These are phyloP conservation scores for Spergularia bocconei DNA, from an alignment of 148 eudicot species.

Conservation along the genomic window DNA sequence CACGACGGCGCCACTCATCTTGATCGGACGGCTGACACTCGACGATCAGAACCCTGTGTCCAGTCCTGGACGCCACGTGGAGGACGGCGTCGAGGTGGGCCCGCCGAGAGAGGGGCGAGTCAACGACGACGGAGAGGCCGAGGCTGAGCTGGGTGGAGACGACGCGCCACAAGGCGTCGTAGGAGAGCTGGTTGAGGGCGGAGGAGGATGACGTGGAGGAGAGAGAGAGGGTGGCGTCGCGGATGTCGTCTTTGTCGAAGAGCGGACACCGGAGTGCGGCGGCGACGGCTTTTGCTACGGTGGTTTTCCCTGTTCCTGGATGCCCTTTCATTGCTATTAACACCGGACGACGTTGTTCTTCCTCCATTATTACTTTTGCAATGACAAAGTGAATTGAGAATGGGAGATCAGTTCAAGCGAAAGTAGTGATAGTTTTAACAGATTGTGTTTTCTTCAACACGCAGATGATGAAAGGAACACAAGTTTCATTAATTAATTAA, in stretches of 20 bases:
- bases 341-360: conserved; percentile 1
- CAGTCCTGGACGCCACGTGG: conserved; percentile 26
- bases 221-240: conserved; percentile 44
- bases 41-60: conserved; percentile 37
- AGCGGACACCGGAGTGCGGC: conserved; percentile 50
- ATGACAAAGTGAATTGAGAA: no score
- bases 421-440: no score
- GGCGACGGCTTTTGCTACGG: conserved; percentile 61
- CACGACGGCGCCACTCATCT: conserved; percentile 40
- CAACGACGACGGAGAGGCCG: conserved; percentile 59
- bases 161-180: conserved; percentile 52
- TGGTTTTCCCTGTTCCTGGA: conserved; percentile 76
- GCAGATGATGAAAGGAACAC: no score
- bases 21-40: conserved; percentile 50
- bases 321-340: conserved; percentile 70
- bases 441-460: no score
- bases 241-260: conserved; percentile 75
- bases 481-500: no score
- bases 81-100: conserved; percentile 45
- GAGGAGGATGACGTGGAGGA: conserved; percentile 23
- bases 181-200: conserved; percentile 53
- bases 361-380: background rate
- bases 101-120: conserved; percentile 68
- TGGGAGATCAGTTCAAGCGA: no score
- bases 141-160: conserved; percentile 47